phyloP scores from a whole-genome alignment of 2,329 filamentous ascomycete genomes.

The Arachnopeziza araneosa region DNA sequence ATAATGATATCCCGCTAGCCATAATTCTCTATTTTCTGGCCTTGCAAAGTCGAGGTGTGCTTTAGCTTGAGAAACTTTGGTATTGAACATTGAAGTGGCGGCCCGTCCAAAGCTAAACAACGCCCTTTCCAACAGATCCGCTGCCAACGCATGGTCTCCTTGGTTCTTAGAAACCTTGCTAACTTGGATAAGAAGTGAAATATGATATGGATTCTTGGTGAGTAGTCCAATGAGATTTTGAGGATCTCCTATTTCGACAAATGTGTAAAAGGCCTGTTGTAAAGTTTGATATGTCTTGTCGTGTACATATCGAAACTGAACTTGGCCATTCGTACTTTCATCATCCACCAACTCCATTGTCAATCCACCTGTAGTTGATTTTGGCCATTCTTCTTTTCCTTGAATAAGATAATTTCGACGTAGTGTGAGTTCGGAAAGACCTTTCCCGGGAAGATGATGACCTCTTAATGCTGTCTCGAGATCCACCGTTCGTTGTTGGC shows the following conservation, averaged over 20 bases:
- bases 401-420: conserved; percentile 64
- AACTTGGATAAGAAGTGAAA: conserved; percentile 89
- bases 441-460: conserved; percentile 46
- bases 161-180: conserved; percentile 90
- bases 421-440: conserved; percentile 51
- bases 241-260: conserved; percentile 79
- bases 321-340: conserved; percentile 46
- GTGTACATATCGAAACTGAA: conserved; percentile 75
- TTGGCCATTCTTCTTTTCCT: conserved; percentile 67
- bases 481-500: conserved; percentile 37
- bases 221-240: conserved; percentile 75
- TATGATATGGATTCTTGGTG: conserved; percentile 71
- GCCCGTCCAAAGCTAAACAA: conserved; percentile 92
- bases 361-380: conserved; percentile 68
- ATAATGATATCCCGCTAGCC: conserved; percentile 85
- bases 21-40: conserved; percentile 87
- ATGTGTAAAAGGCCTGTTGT: conserved; percentile 70
- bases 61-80: conserved; percentile 68
- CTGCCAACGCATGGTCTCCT: conserved; percentile 77
- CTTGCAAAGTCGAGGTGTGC: conserved; percentile 76
- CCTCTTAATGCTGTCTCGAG: conserved; percentile 32
- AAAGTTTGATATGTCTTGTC: conserved; percentile 66
- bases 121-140: conserved; percentile 83
- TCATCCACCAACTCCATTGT: conserved; percentile 63
- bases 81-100: conserved; percentile 74